Evolutionary conservation across 2,329 filamentous ascomycete genomes (phyloP).

Genomic region (Microascus cirrosus): DNA sequence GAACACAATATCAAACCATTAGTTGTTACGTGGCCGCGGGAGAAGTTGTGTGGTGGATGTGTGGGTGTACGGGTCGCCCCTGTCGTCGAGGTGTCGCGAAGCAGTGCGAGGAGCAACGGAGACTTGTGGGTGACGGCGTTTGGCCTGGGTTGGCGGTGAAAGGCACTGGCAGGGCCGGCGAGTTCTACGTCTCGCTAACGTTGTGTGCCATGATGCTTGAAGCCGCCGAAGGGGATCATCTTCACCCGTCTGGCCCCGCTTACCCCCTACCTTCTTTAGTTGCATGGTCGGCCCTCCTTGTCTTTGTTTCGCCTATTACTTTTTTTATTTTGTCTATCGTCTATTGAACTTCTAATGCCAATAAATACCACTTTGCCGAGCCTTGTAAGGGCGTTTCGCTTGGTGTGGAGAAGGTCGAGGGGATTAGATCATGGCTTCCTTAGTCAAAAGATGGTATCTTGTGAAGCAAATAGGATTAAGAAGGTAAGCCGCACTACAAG

Average conservation of each 20-base stretch:
- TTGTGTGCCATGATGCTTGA: too few relatives aligned
- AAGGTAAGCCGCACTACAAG: not conserved
- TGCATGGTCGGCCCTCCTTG: constrained; percentile 3
- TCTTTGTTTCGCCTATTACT: constrained; percentile 7
- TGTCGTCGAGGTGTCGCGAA: not conserved
- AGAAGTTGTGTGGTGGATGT: constrained; percentile 29
- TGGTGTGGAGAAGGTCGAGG: not conserved
- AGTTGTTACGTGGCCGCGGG: not conserved
- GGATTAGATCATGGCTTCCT: not conserved
- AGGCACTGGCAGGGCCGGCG: not conserved
- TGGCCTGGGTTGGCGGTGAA: not conserved
- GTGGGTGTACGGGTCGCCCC: constrained; percentile 21
- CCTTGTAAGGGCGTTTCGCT: not conserved
- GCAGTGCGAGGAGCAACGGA: constrained; percentile 2
- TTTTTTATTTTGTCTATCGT: constrained; percentile 35
- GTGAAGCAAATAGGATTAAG: not conserved
- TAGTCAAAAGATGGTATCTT: not conserved
- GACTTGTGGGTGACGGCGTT: not conserved
- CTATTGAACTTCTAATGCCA: constrained; percentile 54
- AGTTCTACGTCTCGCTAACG: not conserved
- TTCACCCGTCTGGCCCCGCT: not conserved
- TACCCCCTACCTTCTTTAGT: not conserved
- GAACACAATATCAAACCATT: not conserved
- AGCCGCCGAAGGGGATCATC: not conserved
- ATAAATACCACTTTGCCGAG: constrained; percentile 34